These are phyloP conservation scores for Eucalyptus marginata DNA, from an alignment of 345 rosid genomes.

Conservation along the genomic window DNA sequence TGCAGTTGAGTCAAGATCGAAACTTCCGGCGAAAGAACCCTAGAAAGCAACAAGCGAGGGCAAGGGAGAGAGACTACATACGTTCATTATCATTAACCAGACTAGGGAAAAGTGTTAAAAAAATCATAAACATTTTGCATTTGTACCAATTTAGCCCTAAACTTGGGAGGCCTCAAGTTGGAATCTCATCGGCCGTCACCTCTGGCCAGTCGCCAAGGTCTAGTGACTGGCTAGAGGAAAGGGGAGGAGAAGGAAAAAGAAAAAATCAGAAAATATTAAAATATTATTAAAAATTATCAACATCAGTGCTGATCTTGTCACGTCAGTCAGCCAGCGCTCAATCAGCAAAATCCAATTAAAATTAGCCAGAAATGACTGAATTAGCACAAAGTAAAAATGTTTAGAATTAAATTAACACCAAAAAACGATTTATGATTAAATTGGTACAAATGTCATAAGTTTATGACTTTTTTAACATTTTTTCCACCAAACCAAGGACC, in stretches of 20 bases:
- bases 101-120: background rate
- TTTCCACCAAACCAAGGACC: background rate
- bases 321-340: accelerated
- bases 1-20: background rate
- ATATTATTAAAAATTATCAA: no score
- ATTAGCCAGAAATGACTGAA: no score
- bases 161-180: accelerated
- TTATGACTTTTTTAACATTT: no score
- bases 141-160: no score
- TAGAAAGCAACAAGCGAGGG: background rate
- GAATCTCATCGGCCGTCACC: accelerated
- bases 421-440: no score
- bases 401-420: accelerated
- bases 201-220: accelerated
- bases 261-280: no score
- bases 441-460: accelerated
- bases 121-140: no score
- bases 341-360: accelerated
- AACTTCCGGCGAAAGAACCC: background rate
- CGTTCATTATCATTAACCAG: background rate
- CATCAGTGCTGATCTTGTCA: no score
- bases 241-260: no score
- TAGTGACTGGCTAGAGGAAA: no score
- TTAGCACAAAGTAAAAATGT: no score
- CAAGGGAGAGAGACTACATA: background rate